These are phyloP conservation scores for Solanum chilense DNA, from an alignment of 257 asterid genomes.

Conservation along the genomic window DNA sequence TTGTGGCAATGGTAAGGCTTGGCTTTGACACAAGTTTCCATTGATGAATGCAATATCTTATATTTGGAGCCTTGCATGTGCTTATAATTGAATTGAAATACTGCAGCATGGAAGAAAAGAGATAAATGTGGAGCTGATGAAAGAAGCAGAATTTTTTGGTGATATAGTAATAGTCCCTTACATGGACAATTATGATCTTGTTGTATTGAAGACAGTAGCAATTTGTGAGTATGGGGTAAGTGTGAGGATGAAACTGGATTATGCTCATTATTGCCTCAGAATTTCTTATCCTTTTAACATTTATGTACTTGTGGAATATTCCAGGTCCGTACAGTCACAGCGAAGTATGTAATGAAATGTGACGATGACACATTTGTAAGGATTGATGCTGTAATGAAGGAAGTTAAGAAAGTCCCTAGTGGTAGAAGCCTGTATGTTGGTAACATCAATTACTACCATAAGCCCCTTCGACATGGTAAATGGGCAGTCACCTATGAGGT, in stretches of 20 bases:
- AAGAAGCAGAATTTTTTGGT: conserved; percentile 85
- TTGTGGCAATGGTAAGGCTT: conserved; percentile 79
- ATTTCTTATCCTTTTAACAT: not conserved
- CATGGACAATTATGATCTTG: conserved; percentile 94
- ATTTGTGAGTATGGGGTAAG: conserved; percentile 98
- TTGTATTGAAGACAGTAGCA: conserved; percentile 84
- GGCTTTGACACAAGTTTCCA: not conserved
- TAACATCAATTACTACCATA: conserved; percentile 84
- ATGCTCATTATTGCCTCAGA: not conserved
- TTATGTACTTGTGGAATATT: conserved; percentile 8
- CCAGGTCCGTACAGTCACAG: conserved; percentile 57
- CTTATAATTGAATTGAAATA: not conserved
- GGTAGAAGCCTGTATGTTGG: conserved; percentile 73
- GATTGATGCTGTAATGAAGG: conserved; percentile 69
- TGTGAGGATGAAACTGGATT: not conserved
- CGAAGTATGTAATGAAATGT: conserved; percentile 86
- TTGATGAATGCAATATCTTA: not conserved
- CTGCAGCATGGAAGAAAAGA: conserved; percentile 83
- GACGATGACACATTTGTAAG: conserved; percentile 97
- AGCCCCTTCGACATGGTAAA: conserved; percentile 89
- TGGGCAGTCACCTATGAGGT: conserved; percentile 99
- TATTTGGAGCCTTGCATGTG: not conserved
- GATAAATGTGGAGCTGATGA: conserved; percentile 74
- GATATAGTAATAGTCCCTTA: conserved; percentile 90
- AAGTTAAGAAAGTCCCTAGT: conserved; percentile 43